These are phyloP conservation scores for Murraya paniculata DNA, from an alignment of 345 rosid genomes.

Conservation along the genomic window DNA sequence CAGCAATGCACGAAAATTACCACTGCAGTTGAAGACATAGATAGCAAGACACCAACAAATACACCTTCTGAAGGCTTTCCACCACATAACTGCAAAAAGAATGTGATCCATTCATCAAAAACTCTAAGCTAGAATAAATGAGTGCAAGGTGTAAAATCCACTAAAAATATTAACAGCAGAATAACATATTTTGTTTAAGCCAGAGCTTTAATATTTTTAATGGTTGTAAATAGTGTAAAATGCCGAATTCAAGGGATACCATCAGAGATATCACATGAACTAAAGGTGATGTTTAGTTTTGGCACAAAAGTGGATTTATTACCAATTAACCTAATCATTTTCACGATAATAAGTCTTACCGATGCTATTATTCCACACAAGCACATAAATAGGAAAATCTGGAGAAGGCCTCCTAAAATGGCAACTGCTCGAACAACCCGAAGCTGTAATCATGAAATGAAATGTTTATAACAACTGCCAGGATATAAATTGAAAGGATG, in stretches of 20 bases:
- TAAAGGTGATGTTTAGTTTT: not conserved
- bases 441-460: slow-evolving; percentile 39
- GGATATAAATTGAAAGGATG: not conserved
- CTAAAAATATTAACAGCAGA: not conserved
- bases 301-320: not conserved
- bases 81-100: slow-evolving; percentile 73
- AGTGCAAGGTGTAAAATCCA: not conserved
- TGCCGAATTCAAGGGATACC: not conserved
- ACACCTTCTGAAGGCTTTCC: slow-evolving; percentile 89
- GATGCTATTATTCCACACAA: slow-evolving; percentile 49
- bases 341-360: slow-evolving; percentile 28
- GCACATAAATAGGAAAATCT: slow-evolving; percentile 58
- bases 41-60: slow-evolving; percentile 84
- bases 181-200: not conserved
- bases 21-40: slow-evolving; percentile 98
- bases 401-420: slow-evolving; percentile 54
- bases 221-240: not conserved
- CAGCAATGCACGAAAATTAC: slow-evolving; percentile 33
- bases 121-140: not conserved
- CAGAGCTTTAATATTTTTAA: not conserved
- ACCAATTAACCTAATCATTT: not conserved
- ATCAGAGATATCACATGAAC: not conserved
- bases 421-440: slow-evolving; percentile 65
- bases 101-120: slow-evolving; percentile 26
- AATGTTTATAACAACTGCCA: not conserved